These are phyloP conservation scores for Colletotrichum destructivum DNA, from an alignment of 2,329 filamentous ascomycete genomes.

Conservation along the genomic window DNA sequence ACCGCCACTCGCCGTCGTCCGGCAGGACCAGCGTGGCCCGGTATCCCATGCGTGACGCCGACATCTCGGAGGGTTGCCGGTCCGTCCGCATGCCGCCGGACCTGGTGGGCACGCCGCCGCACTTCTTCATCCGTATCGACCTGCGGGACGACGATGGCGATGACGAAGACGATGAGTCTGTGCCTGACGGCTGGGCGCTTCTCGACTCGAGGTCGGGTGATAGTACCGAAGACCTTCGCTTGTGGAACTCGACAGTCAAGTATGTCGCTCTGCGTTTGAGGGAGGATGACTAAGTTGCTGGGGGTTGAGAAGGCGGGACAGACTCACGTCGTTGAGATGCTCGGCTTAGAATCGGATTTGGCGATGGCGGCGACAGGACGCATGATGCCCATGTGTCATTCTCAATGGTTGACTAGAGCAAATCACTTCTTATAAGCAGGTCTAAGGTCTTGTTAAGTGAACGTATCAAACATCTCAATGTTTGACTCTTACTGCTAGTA, in stretches of 20 bases:
- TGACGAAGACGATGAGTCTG: too few species aligned
- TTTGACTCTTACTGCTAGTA: too few species aligned
- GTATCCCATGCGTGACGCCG: neutral
- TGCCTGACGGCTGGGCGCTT: neutral
- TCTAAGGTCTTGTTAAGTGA: too few species aligned
- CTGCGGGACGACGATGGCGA: neutral
- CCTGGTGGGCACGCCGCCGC: neutral
- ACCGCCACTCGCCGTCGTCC: neutral
- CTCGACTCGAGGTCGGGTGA: neutral
- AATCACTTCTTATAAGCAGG: too few species aligned
- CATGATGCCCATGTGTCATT: too few species aligned
- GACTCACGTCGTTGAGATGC: neutral
- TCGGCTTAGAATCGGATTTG: neutral
- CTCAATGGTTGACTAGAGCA: neutral
- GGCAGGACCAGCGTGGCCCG: neutral
- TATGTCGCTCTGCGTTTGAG: neutral
- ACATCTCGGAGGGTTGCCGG: neutral
- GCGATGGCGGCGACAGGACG: neutral
- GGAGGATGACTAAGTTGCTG: too few species aligned
- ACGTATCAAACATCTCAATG: too few species aligned
- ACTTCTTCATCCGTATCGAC: neutral
- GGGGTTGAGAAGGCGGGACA: too few species aligned
- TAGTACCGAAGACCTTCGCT: accelerated
- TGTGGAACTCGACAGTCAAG: neutral
- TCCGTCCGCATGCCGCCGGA: neutral